Percentiles rank a stretch among this genome's conserved stretches.
phyloP scores from a whole-genome alignment of 2,329 filamentous ascomycete genomes.

The Chaetomium strumarium region DNA sequence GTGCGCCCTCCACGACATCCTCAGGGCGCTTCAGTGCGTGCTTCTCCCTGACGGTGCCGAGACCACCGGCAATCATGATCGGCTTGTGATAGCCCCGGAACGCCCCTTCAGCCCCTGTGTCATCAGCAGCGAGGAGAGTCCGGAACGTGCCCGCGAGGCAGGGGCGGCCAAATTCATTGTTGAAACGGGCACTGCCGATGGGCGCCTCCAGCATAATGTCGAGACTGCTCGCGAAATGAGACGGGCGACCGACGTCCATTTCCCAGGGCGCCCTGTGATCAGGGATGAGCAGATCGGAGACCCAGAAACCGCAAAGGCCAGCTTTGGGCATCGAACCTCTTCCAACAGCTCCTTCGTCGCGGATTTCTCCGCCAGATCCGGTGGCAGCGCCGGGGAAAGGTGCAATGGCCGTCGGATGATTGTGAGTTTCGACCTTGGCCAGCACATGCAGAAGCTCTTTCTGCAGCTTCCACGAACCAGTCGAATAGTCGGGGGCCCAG shows the following conservation, averaged over 20 bases:
- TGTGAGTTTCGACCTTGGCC: constrained; percentile 95
- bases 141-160: constrained; percentile 86
- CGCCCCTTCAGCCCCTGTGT: constrained; percentile 43
- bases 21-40: constrained; percentile 80
- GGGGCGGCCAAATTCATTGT: constrained; percentile 94
- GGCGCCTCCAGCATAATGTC: constrained; percentile 98
- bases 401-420: constrained; percentile 93
- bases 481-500: constrained; percentile 84
- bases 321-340: constrained; percentile 90
- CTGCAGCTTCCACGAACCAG: constrained; percentile 79
- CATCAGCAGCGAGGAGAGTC: constrained; percentile 66
- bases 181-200: constrained; percentile 90
- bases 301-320: constrained; percentile 86
- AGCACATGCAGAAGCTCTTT: constrained; percentile 85
- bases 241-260: constrained; percentile 78
- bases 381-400: constrained; percentile 91
- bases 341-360: constrained; percentile 91
- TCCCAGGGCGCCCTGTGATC: constrained; percentile 83
- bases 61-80: constrained; percentile 95
- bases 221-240: constrained; percentile 86
- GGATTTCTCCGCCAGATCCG: constrained; percentile 89
- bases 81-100: constrained; percentile 94
- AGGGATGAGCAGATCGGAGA: constrained; percentile 89
- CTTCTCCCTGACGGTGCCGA: constrained; percentile 85
- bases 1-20: constrained; percentile 78